Percentiles rank a stretch among this genome's conserved stretches.
Evolutionary conservation across 345 rosid genomes (phyloP).

Genomic region (Boechera stricta): DNA sequence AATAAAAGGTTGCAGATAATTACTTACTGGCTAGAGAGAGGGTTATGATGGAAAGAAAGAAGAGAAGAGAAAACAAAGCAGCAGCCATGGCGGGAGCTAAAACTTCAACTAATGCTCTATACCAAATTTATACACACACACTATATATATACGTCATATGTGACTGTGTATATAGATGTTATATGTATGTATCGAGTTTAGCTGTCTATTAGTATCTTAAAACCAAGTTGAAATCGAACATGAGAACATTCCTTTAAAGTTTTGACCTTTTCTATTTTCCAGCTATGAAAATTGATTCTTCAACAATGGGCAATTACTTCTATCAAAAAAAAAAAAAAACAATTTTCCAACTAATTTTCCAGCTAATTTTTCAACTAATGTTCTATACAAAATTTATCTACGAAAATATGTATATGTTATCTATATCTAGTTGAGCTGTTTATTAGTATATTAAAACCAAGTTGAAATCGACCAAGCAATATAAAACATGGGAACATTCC

Average conservation of each 20-base stretch:
- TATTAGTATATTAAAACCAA: no score
- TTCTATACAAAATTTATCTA: no score
- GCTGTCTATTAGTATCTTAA: conserved; percentile 15
- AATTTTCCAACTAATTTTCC: no score
- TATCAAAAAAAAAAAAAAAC: no score
- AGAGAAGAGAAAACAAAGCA: conserved; percentile 15
- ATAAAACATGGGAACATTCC: no score
- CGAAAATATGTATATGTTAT: no score
- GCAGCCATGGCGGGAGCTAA: conserved; percentile 21
- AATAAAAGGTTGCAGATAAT: no score
- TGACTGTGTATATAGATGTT: not conserved
- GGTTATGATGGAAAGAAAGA: conserved; percentile 16
- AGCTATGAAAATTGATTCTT: not conserved
- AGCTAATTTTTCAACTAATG: no score
- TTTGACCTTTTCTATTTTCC: not conserved
- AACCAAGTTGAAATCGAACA: conserved; percentile 22
- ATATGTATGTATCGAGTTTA: not conserved
- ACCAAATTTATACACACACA: not conserved
- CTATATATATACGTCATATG: not conserved
- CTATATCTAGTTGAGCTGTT: no score
- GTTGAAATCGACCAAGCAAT: no score
- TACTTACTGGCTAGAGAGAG: conserved; percentile 37
- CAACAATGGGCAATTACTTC: not conserved
- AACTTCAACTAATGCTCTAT: not conserved
- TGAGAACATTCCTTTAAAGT: not conserved